Evolutionary conservation across 345 rosid genomes (phyloP).

Genomic region (Murraya koenigii): DNA sequence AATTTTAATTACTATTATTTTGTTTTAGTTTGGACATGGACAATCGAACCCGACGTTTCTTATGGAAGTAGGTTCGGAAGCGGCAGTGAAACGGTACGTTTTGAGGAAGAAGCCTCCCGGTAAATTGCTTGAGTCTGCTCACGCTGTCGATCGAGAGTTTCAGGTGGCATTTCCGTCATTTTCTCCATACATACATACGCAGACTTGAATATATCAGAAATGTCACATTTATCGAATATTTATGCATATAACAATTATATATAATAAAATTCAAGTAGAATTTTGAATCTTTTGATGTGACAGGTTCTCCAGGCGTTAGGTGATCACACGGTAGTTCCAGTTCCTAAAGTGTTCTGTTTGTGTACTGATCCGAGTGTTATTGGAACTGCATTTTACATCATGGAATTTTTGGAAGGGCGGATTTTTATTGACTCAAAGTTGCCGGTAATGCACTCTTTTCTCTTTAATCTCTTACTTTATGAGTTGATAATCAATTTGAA

Average conservation of each 20-base stretch:
- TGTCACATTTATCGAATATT: background rate
- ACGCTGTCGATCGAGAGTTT: constrained; percentile 81
- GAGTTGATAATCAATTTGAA: background rate
- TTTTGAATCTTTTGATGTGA: background rate
- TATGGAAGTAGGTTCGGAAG: constrained; percentile 55
- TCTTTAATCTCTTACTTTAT: background rate
- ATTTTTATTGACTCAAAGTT: constrained; percentile 71
- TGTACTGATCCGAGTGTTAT: constrained; percentile 67
- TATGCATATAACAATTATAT: no score
- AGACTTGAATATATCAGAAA: no score
- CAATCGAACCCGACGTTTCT: constrained; percentile 91
- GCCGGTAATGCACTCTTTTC: constrained; percentile 36
- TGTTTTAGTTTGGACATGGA: constrained; percentile 79
- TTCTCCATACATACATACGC: no score
- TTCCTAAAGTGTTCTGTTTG: constrained; percentile 78
- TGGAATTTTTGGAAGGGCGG: constrained; percentile 95
- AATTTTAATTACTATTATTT: no score
- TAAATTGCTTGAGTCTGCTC: constrained; percentile 77
- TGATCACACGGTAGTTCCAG: constrained; percentile 74
- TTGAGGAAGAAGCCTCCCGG: constrained; percentile 97
- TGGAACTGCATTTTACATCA: constrained; percentile 90
- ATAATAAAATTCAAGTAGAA: background rate
- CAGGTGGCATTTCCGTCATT: background rate
- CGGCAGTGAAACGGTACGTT: constrained; percentile 61
- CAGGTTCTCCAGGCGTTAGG: constrained; percentile 86